Base-by-base conservation (phyloP, 2,329 filamentous ascomycete species). In the Talaromyces sp. region DNA sequence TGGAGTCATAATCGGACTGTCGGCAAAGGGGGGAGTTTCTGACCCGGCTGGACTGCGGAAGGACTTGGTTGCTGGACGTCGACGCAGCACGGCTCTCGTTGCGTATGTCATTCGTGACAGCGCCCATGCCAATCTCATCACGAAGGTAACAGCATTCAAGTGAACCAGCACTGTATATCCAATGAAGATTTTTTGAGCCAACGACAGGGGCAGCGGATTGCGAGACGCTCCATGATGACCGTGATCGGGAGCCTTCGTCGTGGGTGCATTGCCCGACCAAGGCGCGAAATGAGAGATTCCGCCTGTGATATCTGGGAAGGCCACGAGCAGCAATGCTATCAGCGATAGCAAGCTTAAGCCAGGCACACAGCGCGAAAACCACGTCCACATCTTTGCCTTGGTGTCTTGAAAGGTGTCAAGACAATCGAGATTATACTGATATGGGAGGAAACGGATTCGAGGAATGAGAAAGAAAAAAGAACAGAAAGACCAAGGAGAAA, bases 101-200 rank as follows among this genome's bases (percentile, higher is more conserved):
- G 70, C 69, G 13, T 56, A 67, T n/a, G 66, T 72, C 25, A 72
- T 80, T 79, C 38, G 81, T 78, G 54, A 83, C 78, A 53, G 83
- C 82, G 70, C 79, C 78, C 68, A 80, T 78, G 60, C 82, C 78
- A 69, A 81, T 80, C 61, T 82, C 78, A 34, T 78, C 81, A 72
- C 25, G 70, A 91, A 91, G 36, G 83, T 74, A 68, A 86, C 85
- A 70, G 89, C 87, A 63, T 90, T 79, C 63, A 87, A 65, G 74
- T 91, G 89, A 64, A 91, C 84, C 38, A 89, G 73, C 19, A 91
- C 79, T 61, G 85, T 87, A 76, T 91, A 91, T 71, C 86, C 87
- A 59, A 87, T 83, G 71, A 89, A 89, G 34, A 86, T 49, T 3
- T 64, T 59, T 65, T 75, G 74, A 1, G 73, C 70, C 2, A 70